Evolutionary conservation across 345 rosid species (phyloP), one percentile per base, ranked within the genome.

Genomic region (Populus davidiana): DNA sequence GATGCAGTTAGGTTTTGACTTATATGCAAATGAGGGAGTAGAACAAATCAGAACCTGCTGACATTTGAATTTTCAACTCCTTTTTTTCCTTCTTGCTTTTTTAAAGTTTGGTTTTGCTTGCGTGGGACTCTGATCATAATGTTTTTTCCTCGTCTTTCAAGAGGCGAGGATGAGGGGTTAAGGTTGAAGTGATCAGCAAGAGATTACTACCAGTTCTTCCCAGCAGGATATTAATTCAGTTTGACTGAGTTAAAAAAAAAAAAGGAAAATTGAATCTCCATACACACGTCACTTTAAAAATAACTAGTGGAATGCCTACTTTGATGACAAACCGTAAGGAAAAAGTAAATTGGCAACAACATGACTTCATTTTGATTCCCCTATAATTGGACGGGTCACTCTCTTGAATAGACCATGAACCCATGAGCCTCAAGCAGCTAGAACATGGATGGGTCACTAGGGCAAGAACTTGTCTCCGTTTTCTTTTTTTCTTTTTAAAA

Each of bases 31-130:
- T 64, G 77, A 73, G 69, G 20, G 27, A 44, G 72, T 67, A 12
- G 85, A 85, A 81, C 62, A 61, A 67, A 76, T 83, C 86, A 81
- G 61, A 78, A 76, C 75, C 78, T 73, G 67, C 54, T 50, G 5
- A 31, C 64, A 50, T 54, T 33, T 66, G 71, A 69, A 6, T 59
- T 62, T 56, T 59, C 64, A 59, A n/a, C 39, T 61, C 33, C 31
- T 67, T 59, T 72, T 62, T 20, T 12, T 71, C 33, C 2, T 61
- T 20, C 5, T 36, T 41, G 21, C 2, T 2, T 43, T 44, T 9
- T 43, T 0, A 39, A 12, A 6, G 21, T 10, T 5, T 23, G 23
- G 10, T 23, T 59, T 23, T 12, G 38, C 54, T 39, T 71, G 62
- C 21, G 21, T 56, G 77, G 12, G 44, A 62, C 12, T 39, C 3